Conservation (phyloP, 176 grass and related monocot species). For the Panicum miliaceum region DNA sequence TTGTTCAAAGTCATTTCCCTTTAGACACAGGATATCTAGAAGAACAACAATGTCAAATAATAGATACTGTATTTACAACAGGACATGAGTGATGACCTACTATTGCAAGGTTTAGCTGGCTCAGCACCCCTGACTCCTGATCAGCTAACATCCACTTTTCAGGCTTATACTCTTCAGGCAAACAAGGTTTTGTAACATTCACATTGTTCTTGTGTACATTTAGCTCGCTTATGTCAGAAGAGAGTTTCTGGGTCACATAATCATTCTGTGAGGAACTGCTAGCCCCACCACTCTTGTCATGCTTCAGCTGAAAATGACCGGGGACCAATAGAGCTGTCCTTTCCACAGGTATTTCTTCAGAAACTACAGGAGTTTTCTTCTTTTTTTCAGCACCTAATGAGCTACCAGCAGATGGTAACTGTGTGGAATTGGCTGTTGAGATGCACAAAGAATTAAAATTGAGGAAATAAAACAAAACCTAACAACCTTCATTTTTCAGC, state of each 20-base stretch:
- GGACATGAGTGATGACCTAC: constrained; percentile 65
- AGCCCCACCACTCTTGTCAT: constrained; percentile 28
- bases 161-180: constrained; percentile 70
- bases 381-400: constrained; percentile 47
- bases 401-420: constrained; percentile 39
- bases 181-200: constrained; percentile 54
- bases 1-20: constrained; percentile 37
- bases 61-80: constrained; percentile 31
- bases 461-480: constrained; percentile 16
- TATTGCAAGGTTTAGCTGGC: constrained; percentile 96
- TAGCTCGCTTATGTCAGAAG: constrained; percentile 51
- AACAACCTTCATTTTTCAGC: constrained; percentile 35
- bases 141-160: constrained; percentile 84
- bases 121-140: constrained; percentile 54
- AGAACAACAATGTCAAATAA: constrained; percentile 36
- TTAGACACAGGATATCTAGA: constrained; percentile 40
- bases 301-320: constrained; percentile 42
- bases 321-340: constrained; percentile 36
- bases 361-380: constrained; percentile 45
- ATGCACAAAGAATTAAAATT: constrained; percentile 44
- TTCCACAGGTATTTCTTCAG: constrained; percentile 47
- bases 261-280: constrained; percentile 44
- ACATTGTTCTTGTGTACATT: constrained; percentile 58
- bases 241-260: constrained; percentile 42
- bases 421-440: constrained; percentile 42